Evolutionary conservation across 202 grass and related monocot genomes (phyloP).

Genomic region (Bolboschoenoplectus hybrid): DNA sequence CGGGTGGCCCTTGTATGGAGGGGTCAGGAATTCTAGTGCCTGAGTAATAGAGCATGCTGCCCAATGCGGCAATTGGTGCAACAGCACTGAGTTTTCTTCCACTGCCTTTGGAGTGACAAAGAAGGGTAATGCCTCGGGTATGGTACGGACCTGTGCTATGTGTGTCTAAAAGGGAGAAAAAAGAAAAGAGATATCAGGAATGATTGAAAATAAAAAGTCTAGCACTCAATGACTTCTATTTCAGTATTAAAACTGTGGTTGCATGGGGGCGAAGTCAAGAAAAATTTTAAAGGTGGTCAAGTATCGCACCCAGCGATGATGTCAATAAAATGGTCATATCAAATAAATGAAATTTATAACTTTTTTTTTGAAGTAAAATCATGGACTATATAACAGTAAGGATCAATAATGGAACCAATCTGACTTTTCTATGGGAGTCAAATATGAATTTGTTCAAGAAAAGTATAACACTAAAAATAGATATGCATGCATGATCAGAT

Average conservation of each 20-base stretch:
- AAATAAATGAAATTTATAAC: not conserved
- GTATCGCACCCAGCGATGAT: not conserved
- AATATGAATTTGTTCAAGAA: not conserved
- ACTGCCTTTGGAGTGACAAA: slow-evolving; percentile 98
- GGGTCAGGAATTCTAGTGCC: slow-evolving; percentile 91
- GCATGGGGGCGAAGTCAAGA: not conserved
- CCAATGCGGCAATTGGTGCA: slow-evolving; percentile 98
- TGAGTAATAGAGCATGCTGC: slow-evolving; percentile 95
- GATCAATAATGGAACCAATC: not conserved
- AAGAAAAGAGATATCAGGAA: slow-evolving; percentile 37
- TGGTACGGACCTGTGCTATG: slow-evolving; percentile 81
- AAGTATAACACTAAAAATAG: slow-evolving; percentile 13
- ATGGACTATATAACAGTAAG: not conserved
- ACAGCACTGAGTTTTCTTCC: slow-evolving; percentile 88
- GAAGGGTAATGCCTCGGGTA: slow-evolving; percentile 97
- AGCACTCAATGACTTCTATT: not conserved
- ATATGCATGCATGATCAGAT: not conserved
- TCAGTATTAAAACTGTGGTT: slow-evolving; percentile 3
- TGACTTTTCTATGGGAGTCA: not conserved
- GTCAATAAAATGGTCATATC: not conserved
- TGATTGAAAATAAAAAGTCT: slow-evolving; percentile 2
- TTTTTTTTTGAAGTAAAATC: not conserved
- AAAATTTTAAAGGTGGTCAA: not conserved
- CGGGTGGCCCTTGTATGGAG: slow-evolving; percentile 95
- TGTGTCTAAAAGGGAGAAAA: slow-evolving; percentile 54